These are phyloP conservation scores for Kalmanozyma brasiliensis DNA, from an alignment of 1,284 basidiomycete species.

Conservation along the genomic window DNA sequence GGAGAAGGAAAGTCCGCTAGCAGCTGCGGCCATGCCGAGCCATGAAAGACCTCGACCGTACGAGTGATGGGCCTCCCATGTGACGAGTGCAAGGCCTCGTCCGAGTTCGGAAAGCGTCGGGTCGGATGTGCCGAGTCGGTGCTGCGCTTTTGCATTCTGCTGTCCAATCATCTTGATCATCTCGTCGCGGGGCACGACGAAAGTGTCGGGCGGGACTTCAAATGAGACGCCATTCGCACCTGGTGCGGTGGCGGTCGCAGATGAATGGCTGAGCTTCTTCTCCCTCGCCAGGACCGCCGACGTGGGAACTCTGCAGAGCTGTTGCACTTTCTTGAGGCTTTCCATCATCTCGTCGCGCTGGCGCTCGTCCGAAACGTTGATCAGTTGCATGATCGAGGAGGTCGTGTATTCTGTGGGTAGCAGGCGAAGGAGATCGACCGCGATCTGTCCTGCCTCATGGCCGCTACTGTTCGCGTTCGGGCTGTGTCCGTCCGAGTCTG, in stretches of 20 bases:
- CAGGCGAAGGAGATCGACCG: constrained; percentile 48
- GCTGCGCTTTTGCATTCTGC: constrained; percentile 33
- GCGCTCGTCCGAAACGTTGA: constrained; percentile 44
- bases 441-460: constrained; percentile 14
- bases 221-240: constrained; percentile 3
- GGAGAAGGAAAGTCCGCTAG: constrained; percentile 33
- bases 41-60: constrained; percentile 42
- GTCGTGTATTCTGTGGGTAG: constrained; percentile 46
- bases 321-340: constrained; percentile 36
- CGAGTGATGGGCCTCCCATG: constrained; percentile 44
- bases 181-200: constrained; percentile 37
- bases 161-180: constrained; percentile 34
- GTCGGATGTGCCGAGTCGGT: constrained; percentile 14
- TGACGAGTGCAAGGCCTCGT: constrained; percentile 31
- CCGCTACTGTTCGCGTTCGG: not conserved
- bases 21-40: constrained; percentile 43
- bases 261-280: constrained; percentile 16
- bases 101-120: constrained; percentile 25
- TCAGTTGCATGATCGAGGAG: constrained; percentile 48
- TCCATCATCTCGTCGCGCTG: constrained; percentile 49
- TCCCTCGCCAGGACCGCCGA: constrained; percentile 36
- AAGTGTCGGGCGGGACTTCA: constrained; percentile 31
- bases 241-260: constrained; percentile 12
- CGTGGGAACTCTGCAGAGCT: constrained; percentile 29
- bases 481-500: not conserved